Conservation (phyloP, 192 early-diverging fungal genomes). For the Coemansia sp. region DNA sequence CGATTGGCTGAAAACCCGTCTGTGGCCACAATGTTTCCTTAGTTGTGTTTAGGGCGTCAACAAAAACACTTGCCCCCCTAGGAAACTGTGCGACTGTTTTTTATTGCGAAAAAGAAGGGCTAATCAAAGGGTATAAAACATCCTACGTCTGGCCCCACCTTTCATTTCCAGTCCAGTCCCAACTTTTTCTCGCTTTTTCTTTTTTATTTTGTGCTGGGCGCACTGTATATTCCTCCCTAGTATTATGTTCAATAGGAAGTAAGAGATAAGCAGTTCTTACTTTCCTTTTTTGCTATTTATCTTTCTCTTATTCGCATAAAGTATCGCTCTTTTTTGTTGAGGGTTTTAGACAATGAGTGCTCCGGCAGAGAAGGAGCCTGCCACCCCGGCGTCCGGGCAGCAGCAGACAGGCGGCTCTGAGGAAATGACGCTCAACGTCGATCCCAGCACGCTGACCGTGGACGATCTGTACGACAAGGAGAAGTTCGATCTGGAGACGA, state of each 20-base stretch:
- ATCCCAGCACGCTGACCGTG: conserved; percentile 61
- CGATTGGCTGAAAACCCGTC: conserved; percentile 24
- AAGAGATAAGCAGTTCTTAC: background rate
- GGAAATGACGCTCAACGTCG: conserved; percentile 55
- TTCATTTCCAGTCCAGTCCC: conserved; percentile 2
- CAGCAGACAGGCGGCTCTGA: conserved; percentile 13
- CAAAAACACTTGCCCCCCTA: conserved; percentile 6
- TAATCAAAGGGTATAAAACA: conserved; percentile 24
- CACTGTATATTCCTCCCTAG: conserved; percentile 13
- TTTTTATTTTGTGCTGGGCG: conserved; percentile 5
- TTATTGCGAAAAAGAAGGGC: background rate
- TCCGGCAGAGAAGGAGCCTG: conserved; percentile 38
- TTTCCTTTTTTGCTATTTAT: conserved; percentile 1
- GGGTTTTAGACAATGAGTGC: conserved; percentile 14
- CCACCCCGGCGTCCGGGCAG: conserved; percentile 16
- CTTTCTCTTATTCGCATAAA: background rate
- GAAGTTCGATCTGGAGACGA: conserved; percentile 74
- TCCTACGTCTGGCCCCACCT: conserved; percentile 15
- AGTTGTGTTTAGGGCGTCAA: conserved; percentile 4
- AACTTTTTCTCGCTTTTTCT: conserved; percentile 7
- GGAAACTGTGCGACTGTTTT: conserved; percentile 12
- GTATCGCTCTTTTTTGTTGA: background rate
- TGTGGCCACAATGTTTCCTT: conserved; percentile 1
- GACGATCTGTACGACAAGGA: conserved; percentile 80
- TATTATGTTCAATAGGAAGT: conserved; percentile 10